Evolutionary conservation across 768 basidiomycete genomes (phyloP), one percentile per base, ranked within the genome.

Genomic region (Daedalea quercina): DNA sequence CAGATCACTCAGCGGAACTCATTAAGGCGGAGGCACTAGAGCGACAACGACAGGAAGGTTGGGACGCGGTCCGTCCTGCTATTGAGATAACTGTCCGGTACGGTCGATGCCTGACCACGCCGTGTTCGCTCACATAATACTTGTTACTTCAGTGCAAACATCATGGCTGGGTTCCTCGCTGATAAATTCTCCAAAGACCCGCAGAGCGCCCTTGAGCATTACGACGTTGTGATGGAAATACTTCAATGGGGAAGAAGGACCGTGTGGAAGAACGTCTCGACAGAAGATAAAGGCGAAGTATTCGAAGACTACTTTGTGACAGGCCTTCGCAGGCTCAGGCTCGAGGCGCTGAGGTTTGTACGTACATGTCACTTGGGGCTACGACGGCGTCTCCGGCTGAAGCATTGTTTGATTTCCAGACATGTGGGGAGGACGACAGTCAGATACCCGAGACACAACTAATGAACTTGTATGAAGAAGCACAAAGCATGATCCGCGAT

Each of bases 271-370:
- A 58, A 76, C 53, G 71, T 78, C 8, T 56, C 70, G 1, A 52
- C 35, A 22, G 57, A 67, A n/a, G 67, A 73, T 17, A 63, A 73
- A 13, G 77, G 78, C 3, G 62, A 60, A 9, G 69, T 80, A 12
- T 80, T 80, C 48, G 66, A 71, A 25, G 42, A 51, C 2, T 69
- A 69, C 3, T 76, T 76, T 56, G 58, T 77, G 9, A 68, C 74
- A 24, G 76, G 72, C 3, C 67, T 76, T n/a, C 70, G 65, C 41
- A 56, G 58, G 25, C 48, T 76, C 20, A 66, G 67, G 22, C 53
- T 77, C 9, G 55, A 68, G 13, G 50, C 65, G 1, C 66, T 70
- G 28, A 65, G 72, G 64, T 56, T 60, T 51, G 76, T 74, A 44
- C 51, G 63, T 11, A 17, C 17, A 23, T 28, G 12, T 3, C 6